Evolutionary conservation across 306 rosid genomes (phyloP), one percentile per base, ranked within the genome.

Genomic region (Astragalus membranaceus): DNA sequence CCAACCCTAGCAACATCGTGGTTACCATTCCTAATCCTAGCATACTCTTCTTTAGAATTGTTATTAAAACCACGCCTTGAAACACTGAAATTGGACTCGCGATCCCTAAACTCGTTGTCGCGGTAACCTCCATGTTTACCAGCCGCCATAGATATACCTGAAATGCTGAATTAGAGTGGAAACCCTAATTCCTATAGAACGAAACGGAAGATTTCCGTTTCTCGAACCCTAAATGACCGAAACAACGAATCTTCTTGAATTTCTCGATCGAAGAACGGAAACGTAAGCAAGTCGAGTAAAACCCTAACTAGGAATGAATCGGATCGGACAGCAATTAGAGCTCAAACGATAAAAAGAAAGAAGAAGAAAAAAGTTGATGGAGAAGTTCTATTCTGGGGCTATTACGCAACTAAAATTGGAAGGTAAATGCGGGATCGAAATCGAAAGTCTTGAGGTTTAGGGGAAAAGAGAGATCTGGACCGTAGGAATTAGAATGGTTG

Each of bases 41-140:
- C 92, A 37, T 66, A 88, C 42, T 88, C 96, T 47, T 92, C 96
- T 14, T 89, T 86, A 5, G 83, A 74, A 72, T 63, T 78, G 33
- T 79, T 16, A 0, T 17, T 60, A 14, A 72, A 74, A 53, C 78
- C 84, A 36, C 57, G 74, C 57, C 82, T 81, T 4, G 89, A 73
- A 64, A 69, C 81, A 23, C 84, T 92, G 37, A 84, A 62, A 54
- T 71, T 76, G 36, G 94, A 83, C 75, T 88, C 97, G 8, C 90
- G 85, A 39, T 87, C 88, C 81, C 90, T 84, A 53, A 84, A 75
- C 67, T 86, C 92, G 59, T 81, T 82, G 10, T 88, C 89, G 14
- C 80, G 91, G 77, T 85, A 88, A 59, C 85, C 95, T 37, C 96
- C 95, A 65, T 87, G 86, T 66, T 90, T 84, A 15, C 98, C 97